Conservation (phyloP, 1,284 basidiomycete genomes). For the Tilletiopsis washingtonensis region DNA sequence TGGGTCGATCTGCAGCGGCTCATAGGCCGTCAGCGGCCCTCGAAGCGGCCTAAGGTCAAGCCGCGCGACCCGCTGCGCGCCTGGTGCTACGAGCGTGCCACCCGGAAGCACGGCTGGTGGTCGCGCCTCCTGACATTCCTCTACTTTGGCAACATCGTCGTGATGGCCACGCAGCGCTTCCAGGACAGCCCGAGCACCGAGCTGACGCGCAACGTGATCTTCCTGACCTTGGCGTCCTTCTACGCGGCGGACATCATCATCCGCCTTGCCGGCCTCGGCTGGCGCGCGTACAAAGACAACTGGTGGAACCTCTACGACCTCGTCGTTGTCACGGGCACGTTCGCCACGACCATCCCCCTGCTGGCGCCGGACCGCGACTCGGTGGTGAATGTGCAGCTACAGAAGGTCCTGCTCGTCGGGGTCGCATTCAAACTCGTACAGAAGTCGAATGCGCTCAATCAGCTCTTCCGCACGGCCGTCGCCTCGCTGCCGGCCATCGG, state of each 20-base stretch:
- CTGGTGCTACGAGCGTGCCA: slow-evolving; percentile 89
- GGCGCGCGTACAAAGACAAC: slow-evolving; percentile 72
- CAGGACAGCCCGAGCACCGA: slow-evolving; percentile 57
- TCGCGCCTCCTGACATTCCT: slow-evolving; percentile 70
- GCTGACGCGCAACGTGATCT: slow-evolving; percentile 66
- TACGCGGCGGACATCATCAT: slow-evolving; percentile 73
- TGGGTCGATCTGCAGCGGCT: slow-evolving; percentile 91
- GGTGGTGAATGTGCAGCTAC: slow-evolving; percentile 58
- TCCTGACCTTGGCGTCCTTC: slow-evolving; percentile 64
- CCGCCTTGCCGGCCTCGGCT: slow-evolving; percentile 74
- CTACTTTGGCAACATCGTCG: slow-evolving; percentile 75
- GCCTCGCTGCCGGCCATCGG: slow-evolving; percentile 80
- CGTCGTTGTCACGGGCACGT: slow-evolving; percentile 70
- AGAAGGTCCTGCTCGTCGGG: slow-evolving; percentile 88
- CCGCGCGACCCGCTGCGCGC: slow-evolving; percentile 58
- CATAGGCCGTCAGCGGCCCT: slow-evolving; percentile 77
- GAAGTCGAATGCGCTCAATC: slow-evolving; percentile 77
- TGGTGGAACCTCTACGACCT: slow-evolving; percentile 83
- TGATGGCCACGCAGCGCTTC: slow-evolving; percentile 79
- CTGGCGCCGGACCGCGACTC: slow-evolving; percentile 12
- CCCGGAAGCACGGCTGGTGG: slow-evolving; percentile 92
- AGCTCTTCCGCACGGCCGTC: slow-evolving; percentile 90
- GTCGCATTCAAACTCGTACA: slow-evolving; percentile 93
- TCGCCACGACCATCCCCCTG: slow-evolving; percentile 68
- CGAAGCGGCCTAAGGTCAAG: slow-evolving; percentile 63